These are phyloP conservation scores for Pseudozyma sp. DNA, from an alignment of 1,284 basidiomycete species.

Conservation along the genomic window DNA sequence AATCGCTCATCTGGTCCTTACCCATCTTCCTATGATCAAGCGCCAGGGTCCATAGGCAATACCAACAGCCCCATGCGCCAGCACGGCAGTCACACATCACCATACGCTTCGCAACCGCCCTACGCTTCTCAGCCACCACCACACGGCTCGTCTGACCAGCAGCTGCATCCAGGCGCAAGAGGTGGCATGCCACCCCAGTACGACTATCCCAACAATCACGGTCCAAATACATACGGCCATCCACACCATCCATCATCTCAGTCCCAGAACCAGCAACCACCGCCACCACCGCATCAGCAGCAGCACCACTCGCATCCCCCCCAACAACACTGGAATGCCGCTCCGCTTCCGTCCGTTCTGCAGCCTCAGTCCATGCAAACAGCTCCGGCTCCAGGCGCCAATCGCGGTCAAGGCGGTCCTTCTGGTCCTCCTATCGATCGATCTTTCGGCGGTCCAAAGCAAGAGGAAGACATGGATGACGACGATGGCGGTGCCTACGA, in stretches of 20 bases:
- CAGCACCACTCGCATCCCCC: constrained; percentile 18
- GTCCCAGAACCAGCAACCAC: constrained; percentile 17
- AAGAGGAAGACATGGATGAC: constrained; percentile 40
- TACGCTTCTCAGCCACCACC: constrained; percentile 19
- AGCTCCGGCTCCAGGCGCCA: background rate
- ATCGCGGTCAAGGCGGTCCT: constrained; percentile 8
- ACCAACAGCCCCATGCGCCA: constrained; percentile 33
- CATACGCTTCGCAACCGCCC: constrained; percentile 24
- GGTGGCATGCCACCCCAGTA: constrained; percentile 17
- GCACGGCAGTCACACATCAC: constrained; percentile 17
- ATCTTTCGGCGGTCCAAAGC: constrained; percentile 21
- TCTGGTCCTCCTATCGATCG: constrained; percentile 18
- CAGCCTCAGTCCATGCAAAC: constrained; percentile 25
- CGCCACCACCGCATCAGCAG: constrained; percentile 7
- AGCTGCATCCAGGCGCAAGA: constrained; percentile 22
- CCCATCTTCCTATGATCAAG: constrained; percentile 17
- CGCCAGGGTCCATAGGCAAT: constrained; percentile 7
- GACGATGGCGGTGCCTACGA: constrained; percentile 35
- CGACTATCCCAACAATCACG: constrained; percentile 22
- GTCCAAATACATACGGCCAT: constrained; percentile 18
- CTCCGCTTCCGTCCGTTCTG: constrained; percentile 34
- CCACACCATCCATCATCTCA: constrained; percentile 28
- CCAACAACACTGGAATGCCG: constrained; percentile 36
- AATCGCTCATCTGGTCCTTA: constrained; percentile 35
- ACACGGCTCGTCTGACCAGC: constrained; percentile 17